A percentile compares a stretch with the other conserved stretches of the same genome.
Evolutionary conservation across 106 monocot genomes (phyloP).

Genomic region (Iris macrosiphon): DNA sequence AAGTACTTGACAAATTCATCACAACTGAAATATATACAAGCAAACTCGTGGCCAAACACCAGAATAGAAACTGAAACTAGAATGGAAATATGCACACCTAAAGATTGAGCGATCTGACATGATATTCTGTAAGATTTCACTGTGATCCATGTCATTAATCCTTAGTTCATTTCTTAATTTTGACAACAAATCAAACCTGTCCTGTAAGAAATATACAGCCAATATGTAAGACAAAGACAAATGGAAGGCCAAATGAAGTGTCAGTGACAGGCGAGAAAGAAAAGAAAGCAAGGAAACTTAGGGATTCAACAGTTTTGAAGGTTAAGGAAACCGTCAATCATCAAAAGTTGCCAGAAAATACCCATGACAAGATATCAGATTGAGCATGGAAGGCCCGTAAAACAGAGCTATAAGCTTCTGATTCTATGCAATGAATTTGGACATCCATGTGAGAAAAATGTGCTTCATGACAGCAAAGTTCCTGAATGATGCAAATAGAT

Average conservation of each 20-base stretch:
- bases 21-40: too few species aligned
- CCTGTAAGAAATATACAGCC: slow-evolving; percentile 17
- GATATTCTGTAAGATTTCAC: slow-evolving; percentile 47
- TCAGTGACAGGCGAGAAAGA: background rate
- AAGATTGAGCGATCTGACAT: slow-evolving; percentile 44
- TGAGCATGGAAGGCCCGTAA: slow-evolving; percentile 56
- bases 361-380: slow-evolving; percentile 62
- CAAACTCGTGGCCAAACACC: too few species aligned
- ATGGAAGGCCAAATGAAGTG: background rate
- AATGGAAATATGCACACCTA: too few species aligned
- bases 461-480: too few species aligned
- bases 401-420: slow-evolving; percentile 49
- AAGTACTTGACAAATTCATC: too few species aligned
- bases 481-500: too few species aligned
- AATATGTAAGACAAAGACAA: background rate
- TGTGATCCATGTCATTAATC: slow-evolving; percentile 55
- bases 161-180: slow-evolving; percentile 62
- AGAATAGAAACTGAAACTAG: too few species aligned
- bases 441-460: slow-evolving; percentile 14
- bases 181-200: slow-evolving; percentile 45
- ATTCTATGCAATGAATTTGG: slow-evolving; percentile 48
- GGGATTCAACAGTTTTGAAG: too few species aligned
- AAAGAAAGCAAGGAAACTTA: too few species aligned
- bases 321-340: too few species aligned
- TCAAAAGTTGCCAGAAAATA: slow-evolving; percentile 21